phyloP scores from a whole-genome alignment of 2,329 filamentous ascomycete species.

The Aspergillus piperis region DNA sequence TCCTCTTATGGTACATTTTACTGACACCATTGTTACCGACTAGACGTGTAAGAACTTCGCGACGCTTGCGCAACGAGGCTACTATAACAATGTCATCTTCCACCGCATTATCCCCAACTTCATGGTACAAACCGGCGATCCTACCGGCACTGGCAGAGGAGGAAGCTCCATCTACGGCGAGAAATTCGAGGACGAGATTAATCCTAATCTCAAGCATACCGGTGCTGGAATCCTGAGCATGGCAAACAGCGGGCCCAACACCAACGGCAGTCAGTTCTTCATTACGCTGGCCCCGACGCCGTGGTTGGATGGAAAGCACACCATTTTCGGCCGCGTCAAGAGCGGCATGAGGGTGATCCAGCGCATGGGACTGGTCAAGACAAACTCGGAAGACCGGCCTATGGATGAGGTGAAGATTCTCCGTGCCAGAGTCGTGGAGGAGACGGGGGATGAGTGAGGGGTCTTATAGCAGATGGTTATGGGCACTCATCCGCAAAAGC shows the following conservation, averaged over 20 bases:
- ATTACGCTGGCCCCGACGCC: conserved; percentile 91
- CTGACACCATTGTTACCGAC: conserved; percentile 20
- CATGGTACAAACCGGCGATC: conserved; percentile 95
- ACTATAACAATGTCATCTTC: conserved; percentile 85
- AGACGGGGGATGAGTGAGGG: conserved; percentile 49
- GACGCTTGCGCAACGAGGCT: conserved; percentile 75
- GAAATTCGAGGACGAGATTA: conserved; percentile 92
- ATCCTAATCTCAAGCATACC: conserved; percentile 76
- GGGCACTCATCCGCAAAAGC: not conserved
- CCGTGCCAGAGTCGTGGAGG: conserved; percentile 69
- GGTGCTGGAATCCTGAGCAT: conserved; percentile 93
- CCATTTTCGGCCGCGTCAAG: conserved; percentile 91
- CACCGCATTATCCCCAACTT: conserved; percentile 95
- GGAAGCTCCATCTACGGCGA: conserved; percentile 88
- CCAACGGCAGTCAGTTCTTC: conserved; percentile 95
- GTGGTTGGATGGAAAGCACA: conserved; percentile 72
- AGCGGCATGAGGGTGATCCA: conserved; percentile 79
- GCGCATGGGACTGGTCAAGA: conserved; percentile 85
- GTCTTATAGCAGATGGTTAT: not conserved
- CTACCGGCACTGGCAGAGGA: conserved; percentile 88
- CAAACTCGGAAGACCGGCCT: conserved; percentile 76
- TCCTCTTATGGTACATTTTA: not conserved
- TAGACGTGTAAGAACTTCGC: conserved; percentile 84
- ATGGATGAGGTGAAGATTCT: conserved; percentile 79
- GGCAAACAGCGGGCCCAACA: conserved; percentile 92